Base-by-base conservation (phyloP, 805 yeast species). In the Yarrowia phangngaensis region DNA sequence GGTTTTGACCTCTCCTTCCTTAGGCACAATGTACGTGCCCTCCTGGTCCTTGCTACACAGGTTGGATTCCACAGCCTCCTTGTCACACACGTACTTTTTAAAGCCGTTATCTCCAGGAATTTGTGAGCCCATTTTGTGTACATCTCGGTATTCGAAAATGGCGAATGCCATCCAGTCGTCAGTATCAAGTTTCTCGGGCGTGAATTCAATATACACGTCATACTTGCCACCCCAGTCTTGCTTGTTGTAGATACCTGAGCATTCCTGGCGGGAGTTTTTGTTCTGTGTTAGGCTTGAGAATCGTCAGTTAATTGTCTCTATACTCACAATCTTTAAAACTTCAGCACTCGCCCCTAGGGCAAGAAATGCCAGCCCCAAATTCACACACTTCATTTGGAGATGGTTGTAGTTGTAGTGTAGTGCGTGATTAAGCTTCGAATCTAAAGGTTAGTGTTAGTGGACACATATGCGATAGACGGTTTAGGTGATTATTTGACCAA, bases 231-330 rank as follows among this genome's bases (percentile, higher is more conserved):
- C 83, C 89, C 95, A 85, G 60, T 89, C 95, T 36, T 77, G 71
- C 57, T 80, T 80, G 50, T 89, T 76, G 67, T 90, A 90, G 80
- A 90, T 82, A 26, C 98, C 98, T 4, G 88, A 74, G 64, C 98
- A 90, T 19, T 78, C 77, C 59, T 85, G 92, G 13, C 80, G 70
- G 40, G 75, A 67, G 8, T 59, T 65, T 12, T 74, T 63, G 35
- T 74, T 73, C 54, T 86, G 70, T 8, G 54, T 35, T 46, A 57
- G 52, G 8, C 28, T 19, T 16, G 27, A 7, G 28, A 14, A 14
- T 11, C 5, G 28, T 7, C 28, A 26, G n/a, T 26, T 6, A 6
- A 4, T 26, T 11, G 28, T 43, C 29, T 16, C 15, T 15, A 27
- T 20, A 52, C 56, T 47, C 47, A 54, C 56, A 20, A 54, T 17